Base-by-base conservation (phyloP, 2,329 filamentous ascomycete species). In the Teratosphaeria nubilosa region DNA sequence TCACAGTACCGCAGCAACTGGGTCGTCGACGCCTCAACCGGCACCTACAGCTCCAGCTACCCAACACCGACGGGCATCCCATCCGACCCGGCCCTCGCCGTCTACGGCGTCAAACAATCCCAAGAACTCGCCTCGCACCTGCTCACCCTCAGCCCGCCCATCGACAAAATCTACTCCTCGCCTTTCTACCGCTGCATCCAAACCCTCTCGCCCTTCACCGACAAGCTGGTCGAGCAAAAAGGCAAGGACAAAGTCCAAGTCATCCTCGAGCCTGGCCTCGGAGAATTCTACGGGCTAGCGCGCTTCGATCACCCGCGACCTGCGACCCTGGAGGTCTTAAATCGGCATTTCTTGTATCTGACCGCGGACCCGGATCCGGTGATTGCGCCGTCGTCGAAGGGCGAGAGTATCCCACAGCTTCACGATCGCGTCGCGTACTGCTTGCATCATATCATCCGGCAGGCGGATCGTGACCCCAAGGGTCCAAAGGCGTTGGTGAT, bases 251-350 rank as follows among this genome's bases (percentile, higher is more conserved):
- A 59, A 41, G 61, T 63, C 16, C 57, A 58, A 20, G 64, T 72
- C 53, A 63, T 69, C 48, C 62, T 77, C 68, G 59, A 78, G 69
- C 65, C 76, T 65, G 62, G 78, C 67, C 64, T 80, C 66, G 74
- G 89, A 61, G 94, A 99, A 77, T 97, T 94, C 87, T 97, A 94
- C 72, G 94, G 94, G 27, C 80, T 84, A 53, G 90, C 91, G 16
- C 84, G 85, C 60, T 96, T 96, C 73, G 81, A 88, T 57, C 94
- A 97, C 68, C 94, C 94, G 0, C 79, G 81, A 16, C 90, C 92
- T 2, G 89, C 90, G 2, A 74, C 82, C 3, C 76, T 86, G 14
- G 66, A 78, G 30, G 76, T 81, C 34, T 79, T 99, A 60, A 80
- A 82, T 60, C 72, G 72, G 22, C 80, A 90, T 62, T 95, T 96